Percentiles rank a stretch among this genome's conserved stretches.
phyloP scores from a whole-genome alignment of 192 early-diverging fungal species.

The Entrophospora sp. region DNA sequence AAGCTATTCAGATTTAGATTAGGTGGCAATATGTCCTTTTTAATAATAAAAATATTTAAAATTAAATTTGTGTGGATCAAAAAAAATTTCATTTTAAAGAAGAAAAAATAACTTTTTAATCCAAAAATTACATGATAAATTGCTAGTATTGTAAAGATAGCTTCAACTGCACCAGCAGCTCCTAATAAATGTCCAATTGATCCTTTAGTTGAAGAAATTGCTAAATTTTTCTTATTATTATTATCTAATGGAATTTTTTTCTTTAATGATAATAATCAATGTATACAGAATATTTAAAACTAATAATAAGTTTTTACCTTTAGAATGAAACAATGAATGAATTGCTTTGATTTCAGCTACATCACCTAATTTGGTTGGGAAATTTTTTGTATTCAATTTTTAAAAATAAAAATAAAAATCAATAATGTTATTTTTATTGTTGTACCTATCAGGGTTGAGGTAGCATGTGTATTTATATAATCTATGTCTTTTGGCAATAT shows the following conservation, averaged over 20 bases:
- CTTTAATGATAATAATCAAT: too few relatives aligned
- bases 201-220: conserved; percentile 86
- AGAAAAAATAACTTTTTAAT: background rate
- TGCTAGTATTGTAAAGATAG: conserved; percentile 78
- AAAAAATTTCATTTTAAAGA: background rate
- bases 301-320: too few relatives aligned
- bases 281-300: too few relatives aligned
- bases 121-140: conserved; percentile 45
- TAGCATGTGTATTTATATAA: conserved; percentile 95
- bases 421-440: conserved; percentile 16
- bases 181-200: conserved; percentile 92
- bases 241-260: too few relatives aligned
- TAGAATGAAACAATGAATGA: conserved; percentile 57
- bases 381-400: background rate
- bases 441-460: conserved; percentile 67
- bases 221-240: conserved; percentile 36
- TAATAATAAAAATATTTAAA: too few relatives aligned
- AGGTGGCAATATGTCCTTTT: too few relatives aligned
- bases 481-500: conserved; percentile 55
- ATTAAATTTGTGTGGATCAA: conserved; percentile 43
- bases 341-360: conserved; percentile 81
- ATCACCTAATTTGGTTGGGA: conserved; percentile 65
- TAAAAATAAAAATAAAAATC: background rate
- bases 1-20: conserved; percentile 52
- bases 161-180: conserved; percentile 89